Base-by-base conservation (phyloP, 805 yeast species). In the Saccharomycopsis sp. region DNA sequence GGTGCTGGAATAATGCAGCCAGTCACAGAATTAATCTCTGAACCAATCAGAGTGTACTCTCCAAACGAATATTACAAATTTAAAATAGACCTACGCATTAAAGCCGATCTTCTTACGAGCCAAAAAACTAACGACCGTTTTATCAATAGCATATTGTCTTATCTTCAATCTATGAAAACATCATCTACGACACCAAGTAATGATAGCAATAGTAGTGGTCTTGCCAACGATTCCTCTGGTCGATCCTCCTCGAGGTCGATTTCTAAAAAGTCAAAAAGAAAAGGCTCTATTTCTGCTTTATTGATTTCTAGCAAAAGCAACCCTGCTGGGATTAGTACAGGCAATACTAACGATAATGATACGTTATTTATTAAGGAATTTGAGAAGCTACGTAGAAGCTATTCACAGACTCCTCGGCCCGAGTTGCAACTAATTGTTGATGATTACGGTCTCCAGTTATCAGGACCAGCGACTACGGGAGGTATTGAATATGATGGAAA, bases 41-140 rank as follows among this genome's bases (percentile, higher is more conserved):
- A 44, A 8, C 5, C 49, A 17, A 44, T 44, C 5, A 44, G 12
- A 44, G 49, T 44, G 20, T 44, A 44, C 22, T 17, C 49, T 44
- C 49, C 49, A 5, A 44, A 44, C 22, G 49, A 44, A 44, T 44
- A 44, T 44, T 44, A 44, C 12, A 44, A 44, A 44, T 44, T 44
- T 17, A 44, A 44, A 44, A 44, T 44, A 5, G 49, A 44, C 20
- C 49, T 5, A 44, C 19, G 22, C 22, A 44, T 44, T 17, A 44
- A 17, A 19, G 5, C 19, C 12, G 49, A 44, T 19, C 19, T 44
- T 44, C 19, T 44, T 44, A 17, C 7, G 3, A 17, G 22, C 22
- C 3, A n/a, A 17, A 44, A 44, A 19, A 44, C 49, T 44, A 44
- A 44, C 12, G 49, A 44, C 22, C 49, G 9, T n/a, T 17, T 5